phyloP scores from a whole-genome alignment of 2,329 filamentous ascomycete species.

The Sporothrix euskadiensis region DNA sequence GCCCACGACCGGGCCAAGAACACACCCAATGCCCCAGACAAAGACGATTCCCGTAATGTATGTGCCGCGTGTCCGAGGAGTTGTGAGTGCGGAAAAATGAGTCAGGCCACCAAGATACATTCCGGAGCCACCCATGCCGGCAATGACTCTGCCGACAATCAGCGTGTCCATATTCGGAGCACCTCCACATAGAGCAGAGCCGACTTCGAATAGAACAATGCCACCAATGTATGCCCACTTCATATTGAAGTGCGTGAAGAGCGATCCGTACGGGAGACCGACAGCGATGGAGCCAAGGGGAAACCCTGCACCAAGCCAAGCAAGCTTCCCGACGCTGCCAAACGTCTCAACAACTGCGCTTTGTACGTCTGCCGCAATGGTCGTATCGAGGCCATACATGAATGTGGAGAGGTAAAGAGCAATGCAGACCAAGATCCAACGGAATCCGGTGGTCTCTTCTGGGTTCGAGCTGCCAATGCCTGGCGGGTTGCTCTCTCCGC shows the following conservation, averaged over 20 bases:
- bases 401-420: slow-evolving; percentile 8
- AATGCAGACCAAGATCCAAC: slow-evolving; percentile 8
- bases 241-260: slow-evolving; percentile 45
- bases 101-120: slow-evolving; percentile 40
- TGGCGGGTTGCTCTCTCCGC: not conserved
- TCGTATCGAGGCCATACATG: slow-evolving; percentile 14
- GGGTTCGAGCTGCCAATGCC: not conserved
- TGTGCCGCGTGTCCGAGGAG: slow-evolving; percentile 8
- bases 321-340: slow-evolving; percentile 40
- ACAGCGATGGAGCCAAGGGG: slow-evolving; percentile 43
- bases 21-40: slow-evolving; percentile 26
- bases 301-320: slow-evolving; percentile 45
- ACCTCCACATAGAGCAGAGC: slow-evolving; percentile 42
- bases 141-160: slow-evolving; percentile 48
- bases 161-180: slow-evolving; percentile 46
- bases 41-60: slow-evolving; percentile 26
- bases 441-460: not conserved
- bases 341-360: slow-evolving; percentile 43
- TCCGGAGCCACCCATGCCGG: slow-evolving; percentile 45
- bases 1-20: slow-evolving; percentile 39
- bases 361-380: slow-evolving; percentile 45
- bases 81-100: slow-evolving; percentile 11
- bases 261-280: slow-evolving; percentile 41
- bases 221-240: slow-evolving; percentile 43
- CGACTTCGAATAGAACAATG: slow-evolving; percentile 34